phyloP scores from a whole-genome alignment of 2,329 filamentous ascomycete genomes.

The Neobulgaria alba region DNA sequence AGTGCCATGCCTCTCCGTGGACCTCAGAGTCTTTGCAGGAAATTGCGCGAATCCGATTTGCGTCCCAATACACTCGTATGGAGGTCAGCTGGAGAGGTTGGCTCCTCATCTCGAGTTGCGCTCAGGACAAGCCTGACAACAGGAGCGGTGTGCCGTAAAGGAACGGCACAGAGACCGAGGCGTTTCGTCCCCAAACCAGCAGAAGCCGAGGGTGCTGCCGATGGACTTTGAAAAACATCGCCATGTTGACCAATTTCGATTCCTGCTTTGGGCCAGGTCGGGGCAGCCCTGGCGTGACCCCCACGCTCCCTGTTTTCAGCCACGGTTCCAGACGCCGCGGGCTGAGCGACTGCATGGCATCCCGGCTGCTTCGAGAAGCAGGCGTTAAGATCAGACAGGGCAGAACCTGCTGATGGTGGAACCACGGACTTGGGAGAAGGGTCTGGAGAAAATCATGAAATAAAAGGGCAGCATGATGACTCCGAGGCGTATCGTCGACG shows the following conservation, averaged over 20 bases:
- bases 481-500: no score
- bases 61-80: no score
- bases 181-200: not conserved
- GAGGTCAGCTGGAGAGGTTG: no score
- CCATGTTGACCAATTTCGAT: not conserved
- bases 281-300: no score
- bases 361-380: not conserved
- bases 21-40: no score
- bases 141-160: conserved; percentile 2
- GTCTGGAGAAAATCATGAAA: not conserved
- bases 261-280: not conserved
- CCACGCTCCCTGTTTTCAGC: not conserved
- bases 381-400: not conserved
- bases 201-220: not conserved
- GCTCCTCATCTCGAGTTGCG: no score
- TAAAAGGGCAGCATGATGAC: no score
- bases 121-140: no score
- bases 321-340: not conserved
- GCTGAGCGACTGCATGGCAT: not conserved
- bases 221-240: not conserved
- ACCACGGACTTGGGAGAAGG: not conserved
- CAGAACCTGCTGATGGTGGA: not conserved
- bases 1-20: no score
- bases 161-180: not conserved
- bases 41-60: no score